Base-by-base conservation (phyloP, 352 stramenopile species). In the Phytophthora quininea region DNA sequence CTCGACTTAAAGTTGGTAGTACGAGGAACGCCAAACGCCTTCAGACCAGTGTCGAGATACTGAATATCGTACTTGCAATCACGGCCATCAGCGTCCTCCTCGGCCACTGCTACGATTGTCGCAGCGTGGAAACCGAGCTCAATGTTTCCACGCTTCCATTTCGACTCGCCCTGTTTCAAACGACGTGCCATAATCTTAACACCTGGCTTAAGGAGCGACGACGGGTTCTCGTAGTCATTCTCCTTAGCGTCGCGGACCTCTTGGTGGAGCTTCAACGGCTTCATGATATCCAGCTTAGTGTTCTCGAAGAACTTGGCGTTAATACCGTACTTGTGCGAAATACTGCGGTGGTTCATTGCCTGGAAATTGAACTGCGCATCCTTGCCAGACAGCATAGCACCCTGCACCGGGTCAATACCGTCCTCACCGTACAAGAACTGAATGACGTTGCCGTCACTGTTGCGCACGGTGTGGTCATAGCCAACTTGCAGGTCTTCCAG, bases 341-440 rank as follows among this genome's bases (percentile, higher is more conserved):
- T 91, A 49, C 96, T 97, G 60, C 95, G 86, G 70, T 98, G 87
- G 79, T 99, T 99, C 79, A 97, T 95, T 11, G 96, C 96, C 65
- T 99, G 91, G 80, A 98, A 99, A 54, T 90, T 85, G 61, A 99
- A 97, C 50, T 97, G 82, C 4, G 79, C 73, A 71, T 93, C 87
- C 54, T 98, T 97, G 57, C 96, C 97, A 54, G 96, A 97, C 27
- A 99, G 80, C 79, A 96, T 97, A n/a, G 95, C 90, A 52, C 91
- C 92, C 69, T 98, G 95, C 32, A 97, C 96, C 4, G 98, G 95
- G 79, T 99, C 98, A 24, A 99, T 84, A 32, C 97, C 98, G 77
- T 99, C 98, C 66, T 99, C 98, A 42, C 98, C 98, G 67, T 99
- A 99, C 15, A 99, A 62, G 70, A 99, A 99, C 77, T 99, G 98